Percentiles rank a stretch among this genome's conserved stretches.
These are phyloP conservation scores for Lithospermum erythrorhizon DNA, from an alignment of 257 asterid genomes.

Conservation along the genomic window DNA sequence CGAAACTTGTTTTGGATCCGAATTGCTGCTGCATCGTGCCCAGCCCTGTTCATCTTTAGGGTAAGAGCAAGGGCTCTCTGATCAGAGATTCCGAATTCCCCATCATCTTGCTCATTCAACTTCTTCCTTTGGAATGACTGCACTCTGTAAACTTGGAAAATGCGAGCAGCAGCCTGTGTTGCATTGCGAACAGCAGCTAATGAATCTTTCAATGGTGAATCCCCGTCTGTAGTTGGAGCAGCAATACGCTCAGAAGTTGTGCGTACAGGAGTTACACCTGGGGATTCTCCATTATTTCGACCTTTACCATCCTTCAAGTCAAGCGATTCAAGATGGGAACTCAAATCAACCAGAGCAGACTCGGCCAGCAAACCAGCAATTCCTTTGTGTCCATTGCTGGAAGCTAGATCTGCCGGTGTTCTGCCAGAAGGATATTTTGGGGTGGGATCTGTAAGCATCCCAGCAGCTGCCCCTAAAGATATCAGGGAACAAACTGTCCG, in stretches of 20 bases:
- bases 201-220: conserved; percentile 16
- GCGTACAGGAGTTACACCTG: conserved; percentile 34
- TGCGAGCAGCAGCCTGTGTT: conserved; percentile 6
- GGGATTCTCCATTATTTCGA: conserved; percentile 20
- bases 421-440: conserved; percentile 53
- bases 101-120: background rate
- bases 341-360: conserved; percentile 31
- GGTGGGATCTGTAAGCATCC: conserved; percentile 72
- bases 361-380: conserved; percentile 91
- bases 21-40: conserved; percentile 3
- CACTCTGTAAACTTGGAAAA: conserved; percentile 2
- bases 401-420: conserved; percentile 83
- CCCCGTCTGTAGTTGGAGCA: conserved; percentile 50
- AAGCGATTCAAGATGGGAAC: conserved; percentile 46
- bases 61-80: background rate
- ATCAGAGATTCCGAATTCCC: conserved; percentile 1
- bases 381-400: conserved; percentile 80
- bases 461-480: conserved; percentile 70
- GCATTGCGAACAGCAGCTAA: conserved; percentile 8
- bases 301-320: conserved; percentile 43
- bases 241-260: conserved; percentile 60
- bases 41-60: background rate
- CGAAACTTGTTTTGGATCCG: conserved; percentile 6
- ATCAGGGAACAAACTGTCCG: conserved; percentile 62
- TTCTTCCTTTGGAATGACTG: conserved; percentile 4